Base-by-base conservation (phyloP, 73 alveolate genomes). In the Tetrahymena thermophila region DNA sequence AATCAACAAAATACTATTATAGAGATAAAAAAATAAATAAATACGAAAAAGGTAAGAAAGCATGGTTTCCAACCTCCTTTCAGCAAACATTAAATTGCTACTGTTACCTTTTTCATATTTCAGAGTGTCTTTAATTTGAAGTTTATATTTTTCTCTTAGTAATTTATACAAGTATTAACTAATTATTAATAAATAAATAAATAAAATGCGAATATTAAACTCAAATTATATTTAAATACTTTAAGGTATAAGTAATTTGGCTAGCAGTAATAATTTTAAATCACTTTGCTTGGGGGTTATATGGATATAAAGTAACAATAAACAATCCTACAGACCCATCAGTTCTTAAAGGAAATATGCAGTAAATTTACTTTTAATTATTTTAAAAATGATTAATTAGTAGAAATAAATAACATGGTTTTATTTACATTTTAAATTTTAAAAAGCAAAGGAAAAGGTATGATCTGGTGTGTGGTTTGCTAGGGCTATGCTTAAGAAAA, bases 241-340 rank as follows among this genome's bases (percentile, higher is more conserved):
- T n/a, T 71, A n/a, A 71, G 89, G 37, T n/a, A 0, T 71, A 28
- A 34, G 83, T 50, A 19, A 50, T 50, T 50, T 71, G 89, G 89
- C 9, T 71, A 25, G 35, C 40, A 71, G 23, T 25, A 3, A 71
- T 71, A 19, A 71, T 31, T 28, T 71, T 71, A 31, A 71, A 71
- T 19, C 23, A 19, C 4, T 2, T 31, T 71, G 37, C 37, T 11
- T 71, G 89, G 89, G 89, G 35, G 1, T 31, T 71, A 38, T 96
- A 57, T 96, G 97, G 96, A 0, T 93, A 93, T 71, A 28, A 25
- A 35, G 96, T 96, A 0, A 96, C 95, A 11, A 71, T 34, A 31
- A 56, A 31, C 10, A 95, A 96, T 83, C 97, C 97, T 35, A 96
- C 97, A 35, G 97, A 96, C 38, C 97, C 97, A 17, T 94, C 93